Conservation (phyloP, 371 early-diverging fungal genomes). For the Thermomucor indicae-seudaticae region DNA sequence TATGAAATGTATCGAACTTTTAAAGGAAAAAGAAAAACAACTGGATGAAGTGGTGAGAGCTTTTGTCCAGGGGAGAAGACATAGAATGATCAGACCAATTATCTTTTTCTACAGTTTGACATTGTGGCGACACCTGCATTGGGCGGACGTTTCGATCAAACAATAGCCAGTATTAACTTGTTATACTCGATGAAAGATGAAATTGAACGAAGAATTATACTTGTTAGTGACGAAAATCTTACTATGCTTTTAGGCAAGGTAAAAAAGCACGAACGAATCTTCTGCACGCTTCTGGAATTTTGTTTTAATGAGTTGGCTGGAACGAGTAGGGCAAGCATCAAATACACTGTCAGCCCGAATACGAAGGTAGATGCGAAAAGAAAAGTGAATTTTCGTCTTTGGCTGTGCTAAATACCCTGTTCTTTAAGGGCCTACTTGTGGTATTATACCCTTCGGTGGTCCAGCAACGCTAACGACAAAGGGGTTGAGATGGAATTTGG, state of each 20-base stretch:
- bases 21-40: conserved; percentile 30
- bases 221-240: conserved; percentile 71
- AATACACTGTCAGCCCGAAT: conserved; percentile 53
- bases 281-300: background rate
- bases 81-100: background rate
- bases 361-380: conserved; percentile 51
- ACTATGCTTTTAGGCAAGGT: conserved; percentile 69
- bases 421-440: conserved; percentile 74
- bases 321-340: conserved; percentile 69
- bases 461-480: conserved; percentile 57
- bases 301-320: conserved; percentile 3
- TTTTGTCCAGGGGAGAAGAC: background rate
- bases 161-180: conserved; percentile 71
- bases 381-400: background rate
- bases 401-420: background rate
- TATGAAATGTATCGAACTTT: conserved; percentile 68
- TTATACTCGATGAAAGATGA: conserved; percentile 52
- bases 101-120: conserved; percentile 38
- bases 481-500: conserved; percentile 87
- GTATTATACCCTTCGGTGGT: conserved; percentile 79
- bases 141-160: conserved; percentile 91
- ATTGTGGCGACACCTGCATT: conserved; percentile 80
- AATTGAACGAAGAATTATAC: conserved; percentile 46
- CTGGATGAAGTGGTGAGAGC: conserved; percentile 15
- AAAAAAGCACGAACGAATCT: conserved; percentile 6